Evolutionary conservation across 1,284 basidiomycete genomes (phyloP), one percentile per base, ranked within the genome.

Genomic region (Vanrija pseudolonga): DNA sequence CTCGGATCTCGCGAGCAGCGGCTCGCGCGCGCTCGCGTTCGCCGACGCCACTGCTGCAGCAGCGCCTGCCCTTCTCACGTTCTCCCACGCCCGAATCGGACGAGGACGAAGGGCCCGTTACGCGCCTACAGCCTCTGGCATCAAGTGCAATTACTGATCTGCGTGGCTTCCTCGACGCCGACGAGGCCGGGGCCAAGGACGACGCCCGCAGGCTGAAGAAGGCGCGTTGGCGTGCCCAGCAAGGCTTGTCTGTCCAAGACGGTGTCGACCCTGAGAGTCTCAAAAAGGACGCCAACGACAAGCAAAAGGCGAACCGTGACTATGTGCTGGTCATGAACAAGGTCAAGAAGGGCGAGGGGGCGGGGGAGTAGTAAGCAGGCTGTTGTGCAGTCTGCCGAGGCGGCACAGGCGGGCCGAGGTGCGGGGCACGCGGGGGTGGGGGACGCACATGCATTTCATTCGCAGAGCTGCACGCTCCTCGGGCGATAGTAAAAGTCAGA

Each of bases 121-220:
- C 63, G 0, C 68, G 64, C 20, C 63, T 76, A 0, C 60, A 66
- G 58, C 84, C 85, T 17, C 82, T 94, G 9, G 80, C 79, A 26
- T 86, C 88, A 15, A 90, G 88, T 19, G 81, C 84, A 6, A 65
- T 93, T 37, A 85, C 88, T 14, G 90, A 88, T 14, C 86, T 93
- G 70, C 83, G 84, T 45, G 87, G 89, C 28, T 81, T 93, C 53
- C 77, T 95, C 41, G 86, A 83, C 5, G 83, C 86, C 74, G 88
- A 90, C 58, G 78, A 83, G 24, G 85, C 83, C 15, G 83, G 80
- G 4, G 82, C 82, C 53, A 82, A 83, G 54, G 79, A 78, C 8
- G 82, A 84, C 55, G 87, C 87, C 64, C 80, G 84, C 63, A 81
- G 80, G 59, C 83, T 85, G 52, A 79, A 82, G 51, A 92, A 89